phyloP scores from a whole-genome alignment of 2,329 filamentous ascomycete species.

The Aspergillus udagawae region DNA sequence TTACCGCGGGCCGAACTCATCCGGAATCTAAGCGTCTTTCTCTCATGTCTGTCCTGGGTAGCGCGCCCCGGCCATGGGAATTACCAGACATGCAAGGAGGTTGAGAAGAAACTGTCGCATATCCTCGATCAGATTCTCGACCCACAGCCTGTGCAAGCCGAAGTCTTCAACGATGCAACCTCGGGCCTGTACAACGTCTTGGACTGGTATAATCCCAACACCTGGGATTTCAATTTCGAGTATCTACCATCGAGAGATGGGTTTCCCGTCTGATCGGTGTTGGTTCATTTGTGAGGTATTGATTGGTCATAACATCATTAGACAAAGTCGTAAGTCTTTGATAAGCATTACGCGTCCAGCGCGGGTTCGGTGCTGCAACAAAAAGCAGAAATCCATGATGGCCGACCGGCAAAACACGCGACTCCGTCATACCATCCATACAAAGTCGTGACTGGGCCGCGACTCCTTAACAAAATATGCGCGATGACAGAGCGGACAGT shows the following conservation, averaged over 20 bases:
- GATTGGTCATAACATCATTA: conserved; percentile 3
- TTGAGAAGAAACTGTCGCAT: conserved; percentile 32
- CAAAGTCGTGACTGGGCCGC: conserved; percentile 29
- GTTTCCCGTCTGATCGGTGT: conserved; percentile 13
- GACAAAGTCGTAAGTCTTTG: conserved; percentile 1
- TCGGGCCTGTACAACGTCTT: conserved; percentile 29
- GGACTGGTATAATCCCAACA: conserved; percentile 32
- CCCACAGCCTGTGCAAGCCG: conserved; percentile 27
- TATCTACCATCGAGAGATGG: conserved; percentile 20
- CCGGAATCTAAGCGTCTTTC: conserved; percentile 32
- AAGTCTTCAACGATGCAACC: conserved; percentile 26
- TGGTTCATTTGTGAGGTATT: conserved; percentile 3
- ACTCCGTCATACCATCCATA: conserved; percentile 32
- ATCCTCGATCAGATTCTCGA: conserved; percentile 35
- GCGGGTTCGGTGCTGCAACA: not conserved
- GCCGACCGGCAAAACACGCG: not conserved
- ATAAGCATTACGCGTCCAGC: not conserved
- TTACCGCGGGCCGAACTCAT: conserved; percentile 31
- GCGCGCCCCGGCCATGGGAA: conserved; percentile 32
- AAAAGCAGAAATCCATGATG: not conserved
- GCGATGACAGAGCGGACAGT: conserved; percentile 36
- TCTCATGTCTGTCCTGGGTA: conserved; percentile 31
- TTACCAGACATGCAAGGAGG: conserved; percentile 32
- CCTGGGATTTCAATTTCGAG: conserved; percentile 31
- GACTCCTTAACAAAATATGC: conserved; percentile 32